Evolutionary conservation across 768 basidiomycete species (phyloP), one percentile per base, ranked within the genome.

Genomic region (Russula vinacea): DNA sequence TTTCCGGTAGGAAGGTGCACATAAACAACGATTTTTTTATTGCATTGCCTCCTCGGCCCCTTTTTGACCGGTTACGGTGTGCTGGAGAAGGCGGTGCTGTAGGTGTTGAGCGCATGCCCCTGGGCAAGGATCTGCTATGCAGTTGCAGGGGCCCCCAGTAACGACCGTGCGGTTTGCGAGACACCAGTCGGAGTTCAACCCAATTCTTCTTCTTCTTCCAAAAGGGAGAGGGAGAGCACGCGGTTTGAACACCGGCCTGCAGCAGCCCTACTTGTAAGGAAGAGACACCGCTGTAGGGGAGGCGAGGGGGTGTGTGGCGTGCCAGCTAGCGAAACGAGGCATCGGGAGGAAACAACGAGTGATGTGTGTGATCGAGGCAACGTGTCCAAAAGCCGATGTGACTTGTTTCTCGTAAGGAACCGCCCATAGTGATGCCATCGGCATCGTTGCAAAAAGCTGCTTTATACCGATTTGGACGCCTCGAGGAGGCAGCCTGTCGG

Each of bases 301-400:
- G 19, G 42, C 19, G 19, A 44, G 19, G 42, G 6, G 42, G 17
- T 14, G 29, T 32, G 33, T 59, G 58, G 53, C 42, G 47, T 58
- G 50, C 55, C 32, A 58, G 33, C 35, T 44, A 53, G 51, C 42
- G 50, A 63, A 45, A 58, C 56, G 64, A 65, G 64, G 59, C 54
- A 37, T 39, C 42, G 59, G 62, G 40, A 61, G 32, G 29, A 33
- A 49, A 49, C 35, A 55, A 39, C 58, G 64, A 65, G 59, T 60
- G 53, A 65, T 65, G 57, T 64, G 64, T 60, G 64, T 57, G 64
- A 65, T 61, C 64, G 55, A 47, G 49, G 49, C 47, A 65, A 61
- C 63, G 64, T 61, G 64, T 56, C 63, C 35, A 22, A 33, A 39
- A 60, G 58, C 51, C 37, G 64, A 65, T 65, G 60, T 56, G 60